Base-by-base conservation (phyloP, 2,329 filamentous ascomycete genomes). In the Coniochaeta sp. region DNA sequence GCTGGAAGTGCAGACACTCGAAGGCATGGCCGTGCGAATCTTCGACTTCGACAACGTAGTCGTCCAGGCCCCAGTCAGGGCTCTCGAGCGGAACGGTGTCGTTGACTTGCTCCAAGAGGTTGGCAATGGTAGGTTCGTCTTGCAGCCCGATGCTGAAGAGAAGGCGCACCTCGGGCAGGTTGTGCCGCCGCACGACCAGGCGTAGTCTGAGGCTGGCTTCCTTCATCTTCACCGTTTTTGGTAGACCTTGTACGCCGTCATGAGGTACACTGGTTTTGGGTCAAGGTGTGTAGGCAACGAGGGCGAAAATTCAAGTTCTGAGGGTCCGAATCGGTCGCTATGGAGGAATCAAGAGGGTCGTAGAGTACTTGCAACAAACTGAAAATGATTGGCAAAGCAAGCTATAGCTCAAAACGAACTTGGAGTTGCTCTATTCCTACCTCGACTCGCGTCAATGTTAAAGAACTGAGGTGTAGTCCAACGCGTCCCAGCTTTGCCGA, bases 1-100 rank as follows among this genome's bases (percentile, higher is more conserved):
- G 79, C 70, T 91, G 88, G 68, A 91, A 98, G 75, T 97, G 93
- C 60, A 97, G 75, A 67, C 91, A 95, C 74, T 98, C 93, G 65
- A 90, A 97, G 54, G 83, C 86, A 19, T 74, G 77, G n/a, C 81
- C 81, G 40, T 69, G 67, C 5, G 31, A 14, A 60, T 81, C 79
- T 22, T 73, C 73, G 3, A 96, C 80, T 73, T 96, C 90, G 33
- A 96, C 90, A 9, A 84, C 84, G 72, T 98, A 98, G 71, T 97
- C 91, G 68, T 97, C 93, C 3, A 96, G 76, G 0, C 91, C 91
- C 91, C 91, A 96, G 62, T 91, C 80, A 44, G 81, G 81, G 60
- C 87, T 86, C 75, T 96, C 92, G 0, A 98, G 83, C 0, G 93
- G 92, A 1, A 97, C 78, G 17, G 89, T 81, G 50, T 90, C 84